Evolutionary conservation across 2,329 filamentous ascomycete species (phyloP), one percentile per base, ranked within the genome.

Genomic region (Hawksworthiomyces lignivorus): DNA sequence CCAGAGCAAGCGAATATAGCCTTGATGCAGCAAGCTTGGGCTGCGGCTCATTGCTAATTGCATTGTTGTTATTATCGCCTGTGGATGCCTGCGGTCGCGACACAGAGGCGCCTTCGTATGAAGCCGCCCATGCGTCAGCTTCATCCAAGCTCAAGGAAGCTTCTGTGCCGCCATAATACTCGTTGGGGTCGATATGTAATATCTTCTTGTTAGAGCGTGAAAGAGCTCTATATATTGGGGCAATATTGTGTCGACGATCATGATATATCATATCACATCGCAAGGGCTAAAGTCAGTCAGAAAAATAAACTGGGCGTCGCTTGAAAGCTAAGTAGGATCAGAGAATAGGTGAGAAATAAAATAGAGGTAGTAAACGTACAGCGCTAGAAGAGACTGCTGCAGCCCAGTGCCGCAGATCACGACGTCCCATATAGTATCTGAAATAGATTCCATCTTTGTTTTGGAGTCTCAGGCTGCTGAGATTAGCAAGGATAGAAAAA

Each of bases 131-230:
- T 28, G 73, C 70, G 52, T 89, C 81, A 28, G 78, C 81, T 59
- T 96, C 90, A 48, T 86, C 75, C 27, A 96, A 69, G 62, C 81
- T 92, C 51, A 97, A 76, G 3, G 87, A 87, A 48, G 90, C 88
- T 58, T 95, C 87, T 29, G 81, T 62, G 40, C 84, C 85, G 54
- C 90, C 90, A 65, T 97, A 97, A 63, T 87, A 94, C 48, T 80
- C 73, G 65, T 94, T 89, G 49, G 77, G 75, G 59, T 97, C 90
- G 59, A 96, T 69, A 61, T 97, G 90, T 46, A 97, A 75, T 51
- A 96, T 77, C 55, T 87, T 92, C 71, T 94, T 94, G 59, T 81
- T 82, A 48, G 88, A 94, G 57, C 89, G 83, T 52, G 90, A 97
- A 54, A 97, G 75, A 56, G 90, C 84, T 74, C 90, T 97, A 73